Conservation (phyloP, 345 rosid genomes). For the Isatis tinctoria region DNA sequence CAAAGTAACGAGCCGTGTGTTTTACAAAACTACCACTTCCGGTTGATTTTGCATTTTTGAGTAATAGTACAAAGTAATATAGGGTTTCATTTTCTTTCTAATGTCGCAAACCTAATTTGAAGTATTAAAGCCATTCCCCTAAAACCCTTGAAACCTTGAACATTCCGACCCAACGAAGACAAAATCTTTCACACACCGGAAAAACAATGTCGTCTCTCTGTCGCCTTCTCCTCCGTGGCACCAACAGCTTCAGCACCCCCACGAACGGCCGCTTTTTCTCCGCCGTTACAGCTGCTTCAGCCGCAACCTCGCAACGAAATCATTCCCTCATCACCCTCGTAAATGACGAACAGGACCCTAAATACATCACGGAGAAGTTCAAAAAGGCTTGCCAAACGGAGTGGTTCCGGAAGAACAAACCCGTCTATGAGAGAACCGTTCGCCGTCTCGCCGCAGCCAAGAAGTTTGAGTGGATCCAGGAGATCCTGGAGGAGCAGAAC, state of each 20-base stretch:
- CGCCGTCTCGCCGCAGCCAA: slow-evolving; percentile 62
- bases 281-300: slow-evolving; percentile 15
- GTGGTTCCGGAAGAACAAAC: slow-evolving; percentile 48
- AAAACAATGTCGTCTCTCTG: slow-evolving; percentile 34
- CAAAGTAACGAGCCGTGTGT: not conserved
- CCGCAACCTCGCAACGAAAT: not conserved
- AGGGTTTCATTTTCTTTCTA: not conserved
- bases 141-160: not conserved
- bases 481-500: slow-evolving; percentile 67
- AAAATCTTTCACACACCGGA: not conserved
- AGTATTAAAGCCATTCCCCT: not conserved
- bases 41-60: too few relatives aligned
- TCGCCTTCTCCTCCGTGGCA: slow-evolving; percentile 40
- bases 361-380: slow-evolving; percentile 59
- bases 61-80: not conserved
- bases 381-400: slow-evolving; percentile 42
- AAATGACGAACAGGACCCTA: slow-evolving; percentile 51
- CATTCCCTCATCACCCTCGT: slow-evolving; percentile 29
- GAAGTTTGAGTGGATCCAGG: slow-evolving; percentile 45
- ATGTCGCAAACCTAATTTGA: slow-evolving; percentile 4
- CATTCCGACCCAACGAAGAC: not conserved
- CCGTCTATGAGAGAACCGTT: slow-evolving; percentile 43
- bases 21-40: too few relatives aligned
- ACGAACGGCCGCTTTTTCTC: slow-evolving; percentile 28
- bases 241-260: slow-evolving; percentile 31